Evolutionary conservation across 495 filamentous ascomycete species (phyloP), one percentile per base, ranked within the genome.

Genomic region (Lepraria neglecta): DNA sequence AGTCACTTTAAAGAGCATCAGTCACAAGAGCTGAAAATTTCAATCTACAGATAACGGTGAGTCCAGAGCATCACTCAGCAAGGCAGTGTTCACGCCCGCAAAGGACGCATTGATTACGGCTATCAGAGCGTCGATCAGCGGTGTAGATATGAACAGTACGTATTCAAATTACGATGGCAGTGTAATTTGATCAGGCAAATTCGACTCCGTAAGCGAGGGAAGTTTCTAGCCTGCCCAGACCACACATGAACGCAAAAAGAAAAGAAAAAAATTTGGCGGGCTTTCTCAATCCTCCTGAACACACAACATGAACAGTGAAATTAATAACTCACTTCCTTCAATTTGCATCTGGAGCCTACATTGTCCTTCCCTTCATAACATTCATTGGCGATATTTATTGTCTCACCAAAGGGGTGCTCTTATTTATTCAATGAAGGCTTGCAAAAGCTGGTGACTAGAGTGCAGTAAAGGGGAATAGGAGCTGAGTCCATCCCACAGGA

Each of bases 21-120:
- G 51, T 54, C 51, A 54, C 51, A 54, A 54, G 51, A 21, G 21
- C 30, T 54, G 51, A 54, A 54, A 19, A 54, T 31, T 24, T 24
- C 10, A 38, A 38, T 38, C n/a, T 19, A n/a, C 17, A n/a, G 35
- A 19, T 14, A 30, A 21, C 31, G 15, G 51, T 33, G 7, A 11
- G 31, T 12, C 31, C 3, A 53, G 15, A 54, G 30, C 30, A n/a
- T 54, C 30, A 35, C 51, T 5, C n/a, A 27, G 6, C 35, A 33
- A 54, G 51, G 51, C 51, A 54, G 51, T 54, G 51, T 28, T 10
- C 30, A 54, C 21, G 30, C 51, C 17, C 51, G 30, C 51, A 54
- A n/a, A 17, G 51, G 28, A 33, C 15, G 30, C 31, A 21, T 19
- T 31, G 21, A 33, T n/a, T 35, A 54, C 21, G 31, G 51, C 17